A percentile compares a stretch with the other conserved stretches of the same genome.
Conservation (phyloP, 78 protist genomes). For the Dictyostelium firmibasis region DNA sequence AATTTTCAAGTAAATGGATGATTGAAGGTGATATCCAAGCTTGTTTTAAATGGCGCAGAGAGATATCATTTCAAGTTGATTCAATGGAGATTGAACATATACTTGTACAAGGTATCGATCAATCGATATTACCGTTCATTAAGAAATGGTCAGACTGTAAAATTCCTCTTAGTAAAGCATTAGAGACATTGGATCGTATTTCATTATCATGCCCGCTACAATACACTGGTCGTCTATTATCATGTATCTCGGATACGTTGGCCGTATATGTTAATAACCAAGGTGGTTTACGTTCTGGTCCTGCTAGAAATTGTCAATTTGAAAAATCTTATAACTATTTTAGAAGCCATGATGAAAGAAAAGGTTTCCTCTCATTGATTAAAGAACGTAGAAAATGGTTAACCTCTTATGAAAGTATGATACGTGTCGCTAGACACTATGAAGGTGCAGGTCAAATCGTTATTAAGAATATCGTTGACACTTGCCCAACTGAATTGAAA, state of each 20-base stretch:
- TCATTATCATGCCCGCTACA: constrained; percentile 14
- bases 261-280: constrained; percentile 6
- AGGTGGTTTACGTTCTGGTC: constrained; percentile 69
- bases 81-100: constrained; percentile 18
- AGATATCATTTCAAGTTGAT: constrained; percentile 17
- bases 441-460: constrained; percentile 72
- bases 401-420: constrained; percentile 18
- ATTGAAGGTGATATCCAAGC: constrained; percentile 56
- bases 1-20: background rate
- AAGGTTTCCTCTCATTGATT: constrained; percentile 24
- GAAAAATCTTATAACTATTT: constrained; percentile 15
- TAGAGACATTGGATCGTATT: constrained; percentile 27
- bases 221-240: constrained; percentile 18
- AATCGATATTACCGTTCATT: constrained; percentile 15
- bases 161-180: background rate
- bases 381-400: constrained; percentile 61
- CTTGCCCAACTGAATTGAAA: background rate
- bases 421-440: constrained; percentile 62
- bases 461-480: constrained; percentile 43
- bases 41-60: constrained; percentile 36
- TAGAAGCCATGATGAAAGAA: constrained; percentile 10
- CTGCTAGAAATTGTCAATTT: constrained; percentile 11
- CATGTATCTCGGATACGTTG: constrained; percentile 37
- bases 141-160: constrained; percentile 33
- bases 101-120: background rate